phyloP scores from a whole-genome alignment of 2,329 filamentous ascomycete species.

The Colletotrichum australisinense region DNA sequence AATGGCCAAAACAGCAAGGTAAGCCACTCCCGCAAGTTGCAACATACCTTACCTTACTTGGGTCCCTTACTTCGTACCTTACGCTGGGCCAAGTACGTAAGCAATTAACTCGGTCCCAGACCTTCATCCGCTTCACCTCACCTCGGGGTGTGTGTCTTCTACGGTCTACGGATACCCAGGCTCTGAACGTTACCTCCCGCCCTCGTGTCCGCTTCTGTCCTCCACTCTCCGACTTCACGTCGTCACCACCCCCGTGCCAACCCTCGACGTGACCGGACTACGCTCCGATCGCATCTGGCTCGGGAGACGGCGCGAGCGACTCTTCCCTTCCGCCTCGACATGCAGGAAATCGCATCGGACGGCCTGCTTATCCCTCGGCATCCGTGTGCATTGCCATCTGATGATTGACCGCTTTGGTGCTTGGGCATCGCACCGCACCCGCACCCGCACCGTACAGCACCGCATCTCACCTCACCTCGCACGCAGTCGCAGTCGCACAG shows the following conservation, averaged over 20 bases:
- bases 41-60: background rate
- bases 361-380: slow-evolving; percentile 21
- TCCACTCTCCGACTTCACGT: slow-evolving; percentile 14
- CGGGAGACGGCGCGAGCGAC: slow-evolving; percentile 22
- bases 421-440: background rate
- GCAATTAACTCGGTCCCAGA: background rate
- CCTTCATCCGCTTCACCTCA: background rate
- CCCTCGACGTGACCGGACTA: slow-evolving; percentile 23
- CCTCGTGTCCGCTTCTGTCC: slow-evolving; percentile 20
- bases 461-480: background rate
- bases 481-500: background rate
- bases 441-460: background rate
- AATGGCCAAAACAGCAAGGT: background rate
- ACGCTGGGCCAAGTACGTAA: background rate
- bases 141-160: background rate
- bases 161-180: background rate
- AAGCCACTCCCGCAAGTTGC: background rate
- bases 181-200: background rate
- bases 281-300: slow-evolving; percentile 35
- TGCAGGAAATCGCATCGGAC: slow-evolving; percentile 23
- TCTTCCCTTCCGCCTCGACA: slow-evolving; percentile 23
- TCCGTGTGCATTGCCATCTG: slow-evolving; percentile 4
- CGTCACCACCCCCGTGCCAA: background rate
- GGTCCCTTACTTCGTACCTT: background rate
- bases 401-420: background rate